phyloP scores from a whole-genome alignment of 305 asterid species.

The Striga hermonthica region DNA sequence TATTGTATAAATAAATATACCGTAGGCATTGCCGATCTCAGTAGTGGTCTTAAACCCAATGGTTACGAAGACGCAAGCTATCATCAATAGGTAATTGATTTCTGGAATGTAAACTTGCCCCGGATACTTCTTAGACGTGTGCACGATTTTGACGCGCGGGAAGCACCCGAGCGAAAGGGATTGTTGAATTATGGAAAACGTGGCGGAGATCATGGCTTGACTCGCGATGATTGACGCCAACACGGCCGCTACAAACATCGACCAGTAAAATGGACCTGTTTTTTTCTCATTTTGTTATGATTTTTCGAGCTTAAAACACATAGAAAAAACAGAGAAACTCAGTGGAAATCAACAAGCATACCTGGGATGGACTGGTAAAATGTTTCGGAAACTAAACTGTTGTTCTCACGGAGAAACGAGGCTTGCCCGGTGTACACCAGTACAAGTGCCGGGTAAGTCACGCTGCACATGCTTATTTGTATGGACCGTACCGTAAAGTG shows the following conservation, averaged over 20 bases:
- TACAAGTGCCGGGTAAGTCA: constrained; percentile 49
- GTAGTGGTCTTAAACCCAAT: constrained; percentile 44
- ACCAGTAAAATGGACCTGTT: constrained; percentile 57
- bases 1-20: constrained; percentile 31
- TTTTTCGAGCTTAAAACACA: neutral
- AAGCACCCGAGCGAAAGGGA: constrained; percentile 73
- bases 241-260: constrained; percentile 64
- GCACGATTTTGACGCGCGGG: constrained; percentile 68
- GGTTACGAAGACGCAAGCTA: constrained; percentile 59
- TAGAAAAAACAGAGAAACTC: neutral
- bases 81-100: constrained; percentile 59
- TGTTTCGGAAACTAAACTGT: constrained; percentile 31
- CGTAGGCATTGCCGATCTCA: constrained; percentile 69
- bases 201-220: constrained; percentile 68
- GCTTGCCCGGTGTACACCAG: constrained; percentile 59
- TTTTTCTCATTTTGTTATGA: neutral
- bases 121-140: constrained; percentile 50
- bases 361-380: constrained; percentile 61
- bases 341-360: constrained; percentile 1
- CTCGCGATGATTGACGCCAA: constrained; percentile 66
- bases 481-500: constrained; percentile 55
- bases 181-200: constrained; percentile 64
- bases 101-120: constrained; percentile 78
- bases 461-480: constrained; percentile 55
- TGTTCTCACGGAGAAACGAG: constrained; percentile 43